Evolutionary conservation across 164 flowering plant species (phyloP).

Genomic region (Liriodendron chinense): DNA sequence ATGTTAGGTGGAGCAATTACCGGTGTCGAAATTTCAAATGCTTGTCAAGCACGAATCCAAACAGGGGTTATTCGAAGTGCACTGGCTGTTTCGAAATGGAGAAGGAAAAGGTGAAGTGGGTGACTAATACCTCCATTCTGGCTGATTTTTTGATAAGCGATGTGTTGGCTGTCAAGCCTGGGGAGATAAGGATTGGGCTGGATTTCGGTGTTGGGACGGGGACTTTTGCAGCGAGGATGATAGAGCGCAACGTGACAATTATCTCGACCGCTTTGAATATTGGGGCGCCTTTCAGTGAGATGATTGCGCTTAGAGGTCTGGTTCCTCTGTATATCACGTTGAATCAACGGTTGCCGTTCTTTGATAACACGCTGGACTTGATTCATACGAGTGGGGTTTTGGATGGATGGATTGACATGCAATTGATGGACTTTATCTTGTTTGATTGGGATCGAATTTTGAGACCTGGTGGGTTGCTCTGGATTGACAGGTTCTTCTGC

Average conservation of each 20-base stretch:
- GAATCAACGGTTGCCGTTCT: constrained; percentile 86
- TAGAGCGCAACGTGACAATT: constrained; percentile 71
- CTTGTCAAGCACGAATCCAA: constrained; percentile 62
- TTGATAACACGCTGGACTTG: constrained; percentile 91
- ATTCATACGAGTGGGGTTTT: constrained; percentile 81
- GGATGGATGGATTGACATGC: constrained; percentile 85
- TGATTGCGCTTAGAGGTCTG: constrained; percentile 85
- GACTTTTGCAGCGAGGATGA: constrained; percentile 91
- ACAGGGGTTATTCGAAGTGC: constrained; percentile 66
- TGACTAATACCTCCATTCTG: constrained; percentile 45
- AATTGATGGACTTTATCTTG: constrained; percentile 71
- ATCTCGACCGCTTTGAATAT: constrained; percentile 77
- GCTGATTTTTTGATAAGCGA: constrained; percentile 60
- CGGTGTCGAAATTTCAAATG: constrained; percentile 72
- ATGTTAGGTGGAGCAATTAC: constrained; percentile 79
- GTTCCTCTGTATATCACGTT: constrained; percentile 70
- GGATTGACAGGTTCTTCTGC: constrained; percentile 87
- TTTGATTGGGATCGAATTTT: constrained; percentile 88
- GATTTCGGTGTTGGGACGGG: constrained; percentile 82
- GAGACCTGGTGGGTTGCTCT: constrained; percentile 87
- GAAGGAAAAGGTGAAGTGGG: constrained; percentile 80
- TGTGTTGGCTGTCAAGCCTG: constrained; percentile 66
- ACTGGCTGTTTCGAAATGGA: constrained; percentile 90
- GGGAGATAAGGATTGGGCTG: constrained; percentile 77
- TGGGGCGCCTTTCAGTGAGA: constrained; percentile 93